Base-by-base conservation (phyloP, 2,329 filamentous ascomycete genomes). In the Fusarium sp. region DNA sequence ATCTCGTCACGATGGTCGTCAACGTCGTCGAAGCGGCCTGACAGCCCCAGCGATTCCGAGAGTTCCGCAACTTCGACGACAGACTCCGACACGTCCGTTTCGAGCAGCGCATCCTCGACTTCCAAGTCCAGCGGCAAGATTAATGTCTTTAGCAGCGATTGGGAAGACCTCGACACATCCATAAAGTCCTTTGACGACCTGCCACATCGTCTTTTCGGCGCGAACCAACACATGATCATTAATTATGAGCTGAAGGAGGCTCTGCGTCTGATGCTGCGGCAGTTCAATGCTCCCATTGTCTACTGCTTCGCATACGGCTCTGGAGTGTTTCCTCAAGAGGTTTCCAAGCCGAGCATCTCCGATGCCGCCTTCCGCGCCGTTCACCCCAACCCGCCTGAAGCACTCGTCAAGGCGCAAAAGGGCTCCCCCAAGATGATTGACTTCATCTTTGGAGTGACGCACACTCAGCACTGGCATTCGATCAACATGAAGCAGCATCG, bases 261-360 rank as follows among this genome's bases (percentile, higher is more conserved):
- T 14, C 84, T 99, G 78, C 91, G 95, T 63, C 91, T 95, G 78
- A 94, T 98, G 74, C 86, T 98, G 25, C 97, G 95, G 90, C 91
- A 97, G 79, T 98, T 99, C 83, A 89, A 92, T 61, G 96, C 97
- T 1, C 96, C 97, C 0, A 97, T 99, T 75, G 91, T 95, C 65
- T 98, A 98, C 85, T 96, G 95, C 16, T 98, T 99, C 82, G 97
- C 97, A 2, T 99, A 99, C 80, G 97, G 97, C 25, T 98, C 96
- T 7, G 97, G 97, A 5, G 97, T 99, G 11, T 99, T 99, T 80
- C 92, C 95, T 0, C 97, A 99, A 81, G 80, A 83, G n/a, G 81
- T 84, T 64, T 85, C 86, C 58, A 88, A 88, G 74, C 83, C 85
- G 69, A 83, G 85, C 70, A 85, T 91, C 60, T 86, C 90, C 27